Evolutionary conservation across 805 yeast species (phyloP).

Genomic region (Zygosaccharomyces lentus): DNA sequence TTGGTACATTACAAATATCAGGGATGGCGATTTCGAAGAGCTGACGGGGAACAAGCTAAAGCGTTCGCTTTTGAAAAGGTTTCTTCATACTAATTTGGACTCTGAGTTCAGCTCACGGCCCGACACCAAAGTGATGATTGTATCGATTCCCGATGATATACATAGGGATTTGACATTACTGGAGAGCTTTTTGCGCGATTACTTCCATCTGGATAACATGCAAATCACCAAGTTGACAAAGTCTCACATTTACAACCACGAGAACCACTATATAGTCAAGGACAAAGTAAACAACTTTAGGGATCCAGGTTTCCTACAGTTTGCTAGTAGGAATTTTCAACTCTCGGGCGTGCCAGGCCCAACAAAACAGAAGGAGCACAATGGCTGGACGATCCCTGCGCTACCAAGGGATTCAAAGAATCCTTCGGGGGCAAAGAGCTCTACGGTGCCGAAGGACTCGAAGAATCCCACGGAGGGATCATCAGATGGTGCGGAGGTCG

Average conservation of each 20-base stretch:
- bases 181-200: conserved; percentile 31
- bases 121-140: conserved; percentile 26
- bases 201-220: conserved; percentile 31
- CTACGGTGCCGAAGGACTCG: neutral
- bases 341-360: neutral
- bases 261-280: conserved; percentile 32
- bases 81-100: conserved; percentile 26
- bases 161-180: conserved; percentile 30
- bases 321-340: conserved; percentile 9
- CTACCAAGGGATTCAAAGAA: neutral
- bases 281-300: conserved; percentile 31
- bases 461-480: neutral
- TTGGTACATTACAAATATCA: conserved; percentile 36
- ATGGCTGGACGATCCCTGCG: too few species aligned
- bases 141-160: conserved; percentile 33
- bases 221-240: conserved; percentile 30
- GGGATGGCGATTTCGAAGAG: conserved; percentile 37
- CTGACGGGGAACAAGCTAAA: conserved; percentile 29
- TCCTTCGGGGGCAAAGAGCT: neutral
- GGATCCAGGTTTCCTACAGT: conserved; percentile 28
- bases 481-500: conserved; percentile 15
- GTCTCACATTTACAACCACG: conserved; percentile 31
- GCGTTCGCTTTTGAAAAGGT: conserved; percentile 28
- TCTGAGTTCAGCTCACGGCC: conserved; percentile 6
- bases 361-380: conserved; percentile 9